Conservation (phyloP, 805 yeast species). For the Wilhelminamyces savonicus region DNA sequence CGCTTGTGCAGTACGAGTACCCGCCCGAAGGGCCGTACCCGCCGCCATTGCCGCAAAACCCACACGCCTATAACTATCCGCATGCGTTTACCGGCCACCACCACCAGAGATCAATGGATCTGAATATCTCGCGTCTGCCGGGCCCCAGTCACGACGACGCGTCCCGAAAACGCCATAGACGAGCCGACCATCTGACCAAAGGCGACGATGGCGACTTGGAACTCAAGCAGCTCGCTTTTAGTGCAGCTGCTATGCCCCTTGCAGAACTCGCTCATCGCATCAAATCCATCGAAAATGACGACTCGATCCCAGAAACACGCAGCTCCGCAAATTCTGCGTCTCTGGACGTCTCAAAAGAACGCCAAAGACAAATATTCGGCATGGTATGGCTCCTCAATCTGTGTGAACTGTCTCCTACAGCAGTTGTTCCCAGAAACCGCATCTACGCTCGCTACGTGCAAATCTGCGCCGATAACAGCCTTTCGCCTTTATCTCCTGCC, state of each 20-base stretch:
- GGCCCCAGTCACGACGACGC: no score
- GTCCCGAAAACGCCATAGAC: no score
- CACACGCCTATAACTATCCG: no score
- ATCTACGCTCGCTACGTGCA: conserved; percentile 37
- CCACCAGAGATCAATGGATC: no score
- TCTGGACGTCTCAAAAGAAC: conserved; percentile 31
- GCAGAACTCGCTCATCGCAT: conserved; percentile 39
- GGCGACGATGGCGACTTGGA: conserved; percentile 32
- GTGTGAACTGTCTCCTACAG: conserved; percentile 45
- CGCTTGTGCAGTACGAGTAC: no score
- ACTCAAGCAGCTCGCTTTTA: conserved; percentile 30
- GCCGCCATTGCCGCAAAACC: no score
- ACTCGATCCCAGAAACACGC: no score
- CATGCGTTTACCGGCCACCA: no score
- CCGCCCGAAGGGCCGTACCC: no score
- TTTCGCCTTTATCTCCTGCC: conserved; percentile 68
- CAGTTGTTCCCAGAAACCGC: conserved; percentile 38
- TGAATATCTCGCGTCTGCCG: no score
- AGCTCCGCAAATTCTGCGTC: background rate
- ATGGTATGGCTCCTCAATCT: conserved; percentile 71
- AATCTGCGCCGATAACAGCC: conserved; percentile 29
- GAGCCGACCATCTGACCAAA: no score
- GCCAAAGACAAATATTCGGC: conserved; percentile 73
- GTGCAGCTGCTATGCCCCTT: conserved; percentile 28
- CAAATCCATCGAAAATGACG: conserved; percentile 32